These are phyloP conservation scores for Nothophaeocryptopus gaeumannii DNA, from an alignment of 2,329 filamentous ascomycete species.

Conservation along the genomic window DNA sequence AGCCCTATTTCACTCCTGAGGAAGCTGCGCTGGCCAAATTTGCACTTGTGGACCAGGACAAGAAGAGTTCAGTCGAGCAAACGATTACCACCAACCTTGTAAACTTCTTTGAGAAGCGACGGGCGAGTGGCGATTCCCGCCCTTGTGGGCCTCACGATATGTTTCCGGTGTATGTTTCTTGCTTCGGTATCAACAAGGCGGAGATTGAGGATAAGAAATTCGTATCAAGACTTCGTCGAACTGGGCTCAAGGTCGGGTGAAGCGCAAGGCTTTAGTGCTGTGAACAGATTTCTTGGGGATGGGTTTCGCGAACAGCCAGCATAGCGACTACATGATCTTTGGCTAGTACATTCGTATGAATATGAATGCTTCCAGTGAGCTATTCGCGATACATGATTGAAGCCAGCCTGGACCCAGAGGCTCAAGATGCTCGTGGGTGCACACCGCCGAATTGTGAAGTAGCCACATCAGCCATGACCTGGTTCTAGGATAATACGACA, in stretches of 20 bases:
- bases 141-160: conserved; percentile 24
- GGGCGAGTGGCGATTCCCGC: conserved; percentile 16
- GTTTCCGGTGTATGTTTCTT: conserved; percentile 15
- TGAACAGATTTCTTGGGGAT: too few species aligned
- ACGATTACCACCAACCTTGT: conserved; percentile 5
- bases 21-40: conserved; percentile 9
- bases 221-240: conserved; percentile 1
- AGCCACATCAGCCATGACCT: too few species aligned
- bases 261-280: too few species aligned
- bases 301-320: too few species aligned
- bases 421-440: too few species aligned
- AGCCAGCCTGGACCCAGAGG: too few species aligned
- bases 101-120: conserved; percentile 19
- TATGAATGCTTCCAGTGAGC: too few species aligned
- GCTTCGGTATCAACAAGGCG: conserved; percentile 16
- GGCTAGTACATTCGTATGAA: too few species aligned
- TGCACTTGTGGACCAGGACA: neutral
- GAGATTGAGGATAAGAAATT: conserved; percentile 38
- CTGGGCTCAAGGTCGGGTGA: neutral
- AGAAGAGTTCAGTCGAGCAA: conserved; percentile 10
- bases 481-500: too few species aligned
- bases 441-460: too few species aligned
- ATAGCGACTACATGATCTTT: too few species aligned
- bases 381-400: too few species aligned
- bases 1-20: conserved; percentile 13